Evolutionary conservation across 495 filamentous ascomycete genomes (phyloP).

Genomic region (Penicillium macrosclerotiorum): DNA sequence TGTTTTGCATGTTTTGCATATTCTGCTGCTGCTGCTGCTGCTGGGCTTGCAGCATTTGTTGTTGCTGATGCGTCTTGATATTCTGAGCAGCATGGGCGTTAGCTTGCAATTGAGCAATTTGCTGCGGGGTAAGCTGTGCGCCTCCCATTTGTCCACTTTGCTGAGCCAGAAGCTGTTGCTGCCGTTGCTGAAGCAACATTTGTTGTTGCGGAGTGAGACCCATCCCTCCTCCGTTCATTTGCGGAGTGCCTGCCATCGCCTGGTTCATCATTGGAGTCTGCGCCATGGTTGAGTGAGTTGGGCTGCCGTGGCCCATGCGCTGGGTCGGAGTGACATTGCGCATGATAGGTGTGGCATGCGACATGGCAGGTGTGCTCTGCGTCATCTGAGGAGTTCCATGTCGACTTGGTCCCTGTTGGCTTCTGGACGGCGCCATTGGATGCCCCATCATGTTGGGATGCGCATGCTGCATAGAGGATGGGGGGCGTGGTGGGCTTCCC

Average conservation of each 20-base stretch:
- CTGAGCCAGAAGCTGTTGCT: conserved; percentile 49
- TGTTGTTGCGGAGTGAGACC: conserved; percentile 45
- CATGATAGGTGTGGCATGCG: conserved; percentile 67
- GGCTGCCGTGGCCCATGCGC: conserved; percentile 70
- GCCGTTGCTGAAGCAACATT: conserved; percentile 46
- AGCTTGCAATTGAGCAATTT: conserved; percentile 44
- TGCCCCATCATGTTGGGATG: conserved; percentile 65
- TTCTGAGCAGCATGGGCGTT: conserved; percentile 55
- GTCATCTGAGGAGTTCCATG: conserved; percentile 81
- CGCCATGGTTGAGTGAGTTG: conserved; percentile 57
- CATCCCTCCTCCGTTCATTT: conserved; percentile 36
- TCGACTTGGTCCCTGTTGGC: conserved; percentile 73
- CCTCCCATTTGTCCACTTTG: conserved; percentile 40
- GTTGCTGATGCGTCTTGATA: conserved; percentile 46
- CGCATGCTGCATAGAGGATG: conserved; percentile 73
- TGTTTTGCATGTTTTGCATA: conserved; percentile 23
- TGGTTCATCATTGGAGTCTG: conserved; percentile 58
- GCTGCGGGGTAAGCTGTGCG: conserved; percentile 46
- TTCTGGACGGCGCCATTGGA: conserved; percentile 73
- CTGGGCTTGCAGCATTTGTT: conserved; percentile 42
- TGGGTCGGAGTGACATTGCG: conserved; percentile 68
- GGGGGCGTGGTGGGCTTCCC: conserved; percentile 71
- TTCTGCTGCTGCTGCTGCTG: conserved; percentile 50
- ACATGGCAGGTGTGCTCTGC: conserved; percentile 75
- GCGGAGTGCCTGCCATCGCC: conserved; percentile 45